These are phyloP conservation scores for Phytophthora colocasiae DNA, from an alignment of 352 stramenopile genomes.

Conservation along the genomic window DNA sequence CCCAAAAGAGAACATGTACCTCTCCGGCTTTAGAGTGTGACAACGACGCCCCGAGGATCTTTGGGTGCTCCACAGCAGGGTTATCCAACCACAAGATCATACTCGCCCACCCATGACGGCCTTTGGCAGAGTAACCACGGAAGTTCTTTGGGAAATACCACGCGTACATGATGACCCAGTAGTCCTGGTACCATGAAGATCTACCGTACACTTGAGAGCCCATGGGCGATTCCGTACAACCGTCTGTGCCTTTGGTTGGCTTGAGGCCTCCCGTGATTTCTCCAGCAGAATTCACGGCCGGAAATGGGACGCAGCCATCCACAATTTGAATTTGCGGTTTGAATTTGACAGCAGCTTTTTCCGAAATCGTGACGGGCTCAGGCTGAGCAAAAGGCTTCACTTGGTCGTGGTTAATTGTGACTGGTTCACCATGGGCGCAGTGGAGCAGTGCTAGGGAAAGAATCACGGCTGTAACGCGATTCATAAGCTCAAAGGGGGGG, in stretches of 20 bases:
- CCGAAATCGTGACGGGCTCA: slow-evolving; percentile 4
- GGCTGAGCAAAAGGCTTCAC: slow-evolving; percentile 7
- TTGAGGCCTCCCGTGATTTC: neutral
- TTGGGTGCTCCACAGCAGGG: neutral
- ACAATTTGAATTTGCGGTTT: slow-evolving; percentile 2
- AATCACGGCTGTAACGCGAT: neutral
- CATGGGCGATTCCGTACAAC: neutral
- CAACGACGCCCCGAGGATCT: neutral
- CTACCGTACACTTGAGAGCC: slow-evolving; percentile 24
- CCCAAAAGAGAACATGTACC: neutral
- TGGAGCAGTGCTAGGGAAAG: neutral
- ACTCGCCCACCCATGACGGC: slow-evolving; percentile 3
- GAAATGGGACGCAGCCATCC: neutral
- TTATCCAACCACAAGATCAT: slow-evolving; percentile 19
- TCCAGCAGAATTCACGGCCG: slow-evolving; percentile 8
- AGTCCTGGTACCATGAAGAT: slow-evolving; percentile 7
- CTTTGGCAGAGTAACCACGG: neutral
- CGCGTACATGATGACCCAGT: slow-evolving; percentile 12
- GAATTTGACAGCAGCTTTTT: slow-evolving; percentile 17
- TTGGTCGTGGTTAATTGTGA: slow-evolving; percentile 12
- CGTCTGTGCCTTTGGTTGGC: neutral
- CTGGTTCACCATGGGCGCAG: neutral
- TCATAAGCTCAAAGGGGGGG: too few species aligned
- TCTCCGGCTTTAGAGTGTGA: neutral
- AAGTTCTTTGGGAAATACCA: slow-evolving; percentile 20